phyloP scores from a whole-genome alignment of 164 flowering plant genomes.

The Vitis riparia region DNA sequence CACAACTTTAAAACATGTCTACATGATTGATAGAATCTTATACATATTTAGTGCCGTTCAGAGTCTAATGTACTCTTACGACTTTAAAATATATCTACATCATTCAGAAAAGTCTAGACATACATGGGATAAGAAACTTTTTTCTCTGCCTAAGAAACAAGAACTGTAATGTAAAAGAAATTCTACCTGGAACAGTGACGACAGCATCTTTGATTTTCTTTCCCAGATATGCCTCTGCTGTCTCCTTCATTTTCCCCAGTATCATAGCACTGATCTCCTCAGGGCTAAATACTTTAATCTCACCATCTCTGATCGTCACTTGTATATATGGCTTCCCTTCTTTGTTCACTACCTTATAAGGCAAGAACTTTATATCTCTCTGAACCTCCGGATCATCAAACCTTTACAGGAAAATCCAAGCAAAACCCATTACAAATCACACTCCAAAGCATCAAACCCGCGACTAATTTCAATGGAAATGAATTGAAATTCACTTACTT shows the following conservation, averaged over 20 bases:
- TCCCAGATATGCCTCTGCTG: conserved; percentile 49
- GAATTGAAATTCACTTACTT: conserved; percentile 26
- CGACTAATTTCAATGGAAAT: too few species aligned
- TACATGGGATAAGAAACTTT: too few species aligned
- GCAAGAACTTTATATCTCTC: conserved; percentile 40
- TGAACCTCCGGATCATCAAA: conserved; percentile 54
- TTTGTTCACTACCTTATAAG: conserved; percentile 48
- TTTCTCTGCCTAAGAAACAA: too few species aligned
- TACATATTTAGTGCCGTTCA: too few species aligned
- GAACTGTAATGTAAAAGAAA: too few species aligned
- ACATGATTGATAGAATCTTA: too few species aligned
- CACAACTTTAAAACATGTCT: too few species aligned
- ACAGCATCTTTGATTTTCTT: conserved; percentile 50
- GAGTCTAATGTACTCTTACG: too few species aligned
- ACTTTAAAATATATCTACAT: too few species aligned
- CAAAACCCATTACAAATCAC: background rate
- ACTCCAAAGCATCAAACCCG: background rate
- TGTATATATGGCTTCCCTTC: conserved; percentile 61
- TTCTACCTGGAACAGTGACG: conserved; percentile 54
- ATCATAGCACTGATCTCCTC: conserved; percentile 66
- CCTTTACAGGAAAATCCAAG: conserved; percentile 9
- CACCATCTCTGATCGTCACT: conserved; percentile 42
- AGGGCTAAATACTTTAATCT: conserved; percentile 55
- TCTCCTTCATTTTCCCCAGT: conserved; percentile 52
- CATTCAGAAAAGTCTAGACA: too few species aligned